Conservation (phyloP, 345 rosid genomes). For the Eucalyptus marginata region DNA sequence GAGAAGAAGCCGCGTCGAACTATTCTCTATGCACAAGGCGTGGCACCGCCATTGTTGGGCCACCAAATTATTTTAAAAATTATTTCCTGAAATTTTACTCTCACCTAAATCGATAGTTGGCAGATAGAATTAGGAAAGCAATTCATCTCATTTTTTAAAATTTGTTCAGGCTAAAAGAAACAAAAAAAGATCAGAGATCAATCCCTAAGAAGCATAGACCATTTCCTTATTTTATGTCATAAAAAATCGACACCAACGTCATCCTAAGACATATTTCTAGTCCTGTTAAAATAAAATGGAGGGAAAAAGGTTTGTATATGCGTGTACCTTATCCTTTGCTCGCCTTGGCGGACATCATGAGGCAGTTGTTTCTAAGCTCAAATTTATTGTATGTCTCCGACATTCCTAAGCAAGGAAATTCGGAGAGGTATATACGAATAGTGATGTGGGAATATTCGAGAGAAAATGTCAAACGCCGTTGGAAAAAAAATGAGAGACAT, state of each 20-base stretch:
- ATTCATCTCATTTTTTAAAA: background rate
- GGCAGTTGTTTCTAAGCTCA: background rate
- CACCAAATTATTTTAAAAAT: background rate
- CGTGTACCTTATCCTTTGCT: background rate
- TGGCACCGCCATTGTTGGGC: background rate
- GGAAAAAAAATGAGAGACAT: background rate
- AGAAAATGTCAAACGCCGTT: background rate
- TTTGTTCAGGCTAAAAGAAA: background rate
- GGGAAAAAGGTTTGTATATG: background rate
- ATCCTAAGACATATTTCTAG: background rate
- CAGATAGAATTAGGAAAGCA: background rate
- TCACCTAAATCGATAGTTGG: background rate
- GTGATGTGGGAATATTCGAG: background rate
- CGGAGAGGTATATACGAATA: background rate
- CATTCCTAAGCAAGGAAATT: background rate
- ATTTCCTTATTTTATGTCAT: background rate
- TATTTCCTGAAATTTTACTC: background rate
- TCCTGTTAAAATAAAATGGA: background rate
- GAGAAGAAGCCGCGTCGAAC: background rate
- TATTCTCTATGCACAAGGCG: background rate
- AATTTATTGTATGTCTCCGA: background rate
- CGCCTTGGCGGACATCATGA: background rate
- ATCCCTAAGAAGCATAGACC: background rate
- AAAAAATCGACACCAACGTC: background rate
- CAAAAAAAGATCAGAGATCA: background rate